Conservation (phyloP, 305 asterid species). For the Euphrasia arctica region DNA sequence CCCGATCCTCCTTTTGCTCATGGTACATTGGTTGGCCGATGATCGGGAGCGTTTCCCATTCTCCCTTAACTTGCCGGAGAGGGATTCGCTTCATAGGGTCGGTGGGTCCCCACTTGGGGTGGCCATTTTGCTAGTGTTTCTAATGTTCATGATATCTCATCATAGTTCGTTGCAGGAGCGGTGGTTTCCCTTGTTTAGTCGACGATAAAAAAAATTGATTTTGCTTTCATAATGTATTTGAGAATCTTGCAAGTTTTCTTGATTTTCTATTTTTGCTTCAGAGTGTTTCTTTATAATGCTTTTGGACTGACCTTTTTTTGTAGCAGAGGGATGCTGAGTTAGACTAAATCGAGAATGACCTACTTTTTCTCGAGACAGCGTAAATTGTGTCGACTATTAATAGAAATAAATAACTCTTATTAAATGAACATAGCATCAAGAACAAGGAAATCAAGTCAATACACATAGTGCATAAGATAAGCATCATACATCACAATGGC, state of each 20-base stretch:
- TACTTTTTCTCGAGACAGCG: too few relatives aligned
- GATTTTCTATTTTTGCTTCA: neutral
- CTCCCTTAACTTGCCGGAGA: slow-evolving; percentile 48
- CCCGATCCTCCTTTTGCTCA: slow-evolving; percentile 61
- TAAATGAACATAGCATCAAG: too few relatives aligned
- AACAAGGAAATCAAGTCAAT: neutral
- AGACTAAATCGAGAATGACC: too few relatives aligned
- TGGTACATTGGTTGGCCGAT: slow-evolving; percentile 68
- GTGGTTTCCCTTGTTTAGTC: slow-evolving; percentile 71
- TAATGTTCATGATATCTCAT: slow-evolving; percentile 68
- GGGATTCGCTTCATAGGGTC: slow-evolving; percentile 54
- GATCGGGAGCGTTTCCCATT: slow-evolving; percentile 42
- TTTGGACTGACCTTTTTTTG: neutral
- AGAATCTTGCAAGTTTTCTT: neutral
- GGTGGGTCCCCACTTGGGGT: slow-evolving; percentile 81
- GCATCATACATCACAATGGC: slow-evolving; percentile 36
- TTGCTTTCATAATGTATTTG: neutral
- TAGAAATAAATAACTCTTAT: too few relatives aligned
- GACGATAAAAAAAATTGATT: slow-evolving; percentile 25
- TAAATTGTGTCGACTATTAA: too few relatives aligned
- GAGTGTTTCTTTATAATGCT: neutral
- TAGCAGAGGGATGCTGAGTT: neutral
- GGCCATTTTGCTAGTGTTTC: slow-evolving; percentile 51
- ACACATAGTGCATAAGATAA: slow-evolving; percentile 35
- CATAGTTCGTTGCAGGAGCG: slow-evolving; percentile 64